Evolutionary conservation across 306 rosid species (phyloP), one percentile per base, ranked within the genome.

Genomic region (Quercus wislizeni): DNA sequence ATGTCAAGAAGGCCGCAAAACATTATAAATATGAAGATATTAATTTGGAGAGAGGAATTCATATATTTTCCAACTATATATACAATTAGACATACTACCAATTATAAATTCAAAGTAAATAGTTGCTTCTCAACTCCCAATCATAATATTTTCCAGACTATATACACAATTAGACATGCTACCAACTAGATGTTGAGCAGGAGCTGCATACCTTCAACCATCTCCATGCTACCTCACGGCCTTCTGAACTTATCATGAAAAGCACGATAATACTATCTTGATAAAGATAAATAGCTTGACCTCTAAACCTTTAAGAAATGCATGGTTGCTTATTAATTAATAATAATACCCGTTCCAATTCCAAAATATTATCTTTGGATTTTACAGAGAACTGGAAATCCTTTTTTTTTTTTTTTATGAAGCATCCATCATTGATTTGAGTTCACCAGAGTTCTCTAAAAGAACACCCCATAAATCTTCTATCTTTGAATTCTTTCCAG

Each of bases 381-480:
- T 74, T 76, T 55, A 91, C 93, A 61, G 74, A 79, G 52, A 59
- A 89, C 83, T 49, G 95, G 96, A 81, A 87, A 89, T 87, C 96
- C 91, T 61, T 85, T 81, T 64, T 85, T 20, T 82, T 86, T 91
- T 81, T 89, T 89, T 35, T 1, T n/a, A 35, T 91, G 93, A 91
- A 41, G 41, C 79, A 78, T 84, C 75, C 92, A 91, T 86, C 87
- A 87, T 82, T 69, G 75, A 54, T 71, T 84, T 79, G 61, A 89
- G 82, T 27, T 79, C 87, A 43, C 88, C 89, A 33, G 91, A 91
- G 87, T 85, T 87, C 74, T 85, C 85, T 0, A 88, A 85, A 74
- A 87, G 82, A 71, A 84, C 85, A 21, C 81, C 76, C 92, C 91
- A 91, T 75, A 85, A 79, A 86, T 91, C 93, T 77, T 86, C 88